These are phyloP conservation scores for Suillus occidentalis DNA, from an alignment of 768 basidiomycete species.

Conservation along the genomic window DNA sequence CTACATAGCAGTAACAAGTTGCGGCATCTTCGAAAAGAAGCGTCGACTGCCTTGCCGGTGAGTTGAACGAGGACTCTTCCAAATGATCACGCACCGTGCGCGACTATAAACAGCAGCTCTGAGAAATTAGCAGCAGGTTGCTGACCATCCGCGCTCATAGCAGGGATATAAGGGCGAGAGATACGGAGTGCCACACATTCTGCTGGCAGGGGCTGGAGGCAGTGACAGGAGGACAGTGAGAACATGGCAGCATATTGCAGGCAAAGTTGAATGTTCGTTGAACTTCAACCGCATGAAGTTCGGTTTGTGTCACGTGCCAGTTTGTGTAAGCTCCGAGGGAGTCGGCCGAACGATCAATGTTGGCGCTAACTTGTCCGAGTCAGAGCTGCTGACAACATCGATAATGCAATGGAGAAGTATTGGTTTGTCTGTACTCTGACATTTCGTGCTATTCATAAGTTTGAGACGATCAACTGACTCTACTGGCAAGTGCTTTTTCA, in stretches of 20 bases:
- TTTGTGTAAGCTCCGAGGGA: neutral
- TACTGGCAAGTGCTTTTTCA: neutral
- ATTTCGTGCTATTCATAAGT: neutral
- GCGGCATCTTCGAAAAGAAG: neutral
- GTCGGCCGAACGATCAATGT: neutral
- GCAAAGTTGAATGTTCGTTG: too few relatives aligned
- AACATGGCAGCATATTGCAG: neutral
- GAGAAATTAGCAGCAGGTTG: neutral
- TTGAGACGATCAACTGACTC: neutral
- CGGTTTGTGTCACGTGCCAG: neutral
- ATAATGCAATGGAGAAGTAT: neutral
- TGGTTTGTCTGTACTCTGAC: neutral
- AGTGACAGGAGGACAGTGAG: neutral
- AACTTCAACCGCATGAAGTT: too few relatives aligned
- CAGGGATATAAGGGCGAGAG: neutral
- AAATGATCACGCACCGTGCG: neutral
- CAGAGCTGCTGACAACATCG: neutral
- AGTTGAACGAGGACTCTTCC: neutral
- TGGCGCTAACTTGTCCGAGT: neutral
- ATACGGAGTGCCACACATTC: neutral
- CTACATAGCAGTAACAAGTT: neutral
- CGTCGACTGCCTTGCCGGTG: neutral
- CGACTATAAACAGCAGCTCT: neutral
- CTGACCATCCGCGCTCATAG: neutral
- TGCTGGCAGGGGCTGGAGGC: neutral